phyloP scores from a whole-genome alignment of 2,329 filamentous ascomycete species.

The Ophiocordyceps camponoti-leonardi region DNA sequence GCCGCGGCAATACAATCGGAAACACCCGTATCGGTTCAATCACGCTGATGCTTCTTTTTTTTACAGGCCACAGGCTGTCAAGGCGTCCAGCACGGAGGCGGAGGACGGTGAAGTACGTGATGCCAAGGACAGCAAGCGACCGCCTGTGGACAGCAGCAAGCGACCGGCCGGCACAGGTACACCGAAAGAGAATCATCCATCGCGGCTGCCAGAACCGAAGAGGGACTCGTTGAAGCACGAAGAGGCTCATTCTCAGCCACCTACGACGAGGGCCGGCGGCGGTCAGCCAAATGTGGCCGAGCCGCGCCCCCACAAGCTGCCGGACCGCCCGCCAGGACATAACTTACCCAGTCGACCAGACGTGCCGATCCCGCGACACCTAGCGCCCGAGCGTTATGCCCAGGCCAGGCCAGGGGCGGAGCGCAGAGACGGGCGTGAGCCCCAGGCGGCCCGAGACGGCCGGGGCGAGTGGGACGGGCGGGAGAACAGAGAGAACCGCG shows the following conservation, averaged over 20 bases:
- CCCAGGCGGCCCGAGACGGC: constrained; percentile 11
- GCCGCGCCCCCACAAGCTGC: constrained; percentile 16
- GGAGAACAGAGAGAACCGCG: constrained; percentile 20
- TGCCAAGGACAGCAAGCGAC: constrained; percentile 16
- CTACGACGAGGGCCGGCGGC: constrained; percentile 11
- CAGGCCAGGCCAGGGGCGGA: constrained; percentile 24
- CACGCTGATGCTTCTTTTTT: constrained; percentile 3
- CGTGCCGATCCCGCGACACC: constrained; percentile 32
- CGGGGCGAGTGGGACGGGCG: constrained; percentile 14
- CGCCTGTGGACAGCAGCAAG: constrained; percentile 7
- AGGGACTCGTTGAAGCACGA: constrained; percentile 12
- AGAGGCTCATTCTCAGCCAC: constrained; percentile 8
- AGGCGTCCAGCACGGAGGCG: constrained; percentile 25
- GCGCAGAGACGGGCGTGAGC: constrained; percentile 12
- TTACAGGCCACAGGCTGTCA: constrained; percentile 5
- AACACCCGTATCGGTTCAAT: background rate
- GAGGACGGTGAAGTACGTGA: constrained; percentile 64
- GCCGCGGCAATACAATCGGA: background rate
- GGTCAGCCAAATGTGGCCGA: constrained; percentile 10
- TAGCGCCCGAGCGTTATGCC: constrained; percentile 26
- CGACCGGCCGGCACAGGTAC: constrained; percentile 1
- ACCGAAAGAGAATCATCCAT: constrained; percentile 16
- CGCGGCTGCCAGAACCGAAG: constrained; percentile 11
- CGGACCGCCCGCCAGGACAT: constrained; percentile 16
- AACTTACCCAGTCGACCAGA: constrained; percentile 41